Evolutionary conservation across 441 rosid genomes (phyloP).

Genomic region (Aleurites moluccanus): DNA sequence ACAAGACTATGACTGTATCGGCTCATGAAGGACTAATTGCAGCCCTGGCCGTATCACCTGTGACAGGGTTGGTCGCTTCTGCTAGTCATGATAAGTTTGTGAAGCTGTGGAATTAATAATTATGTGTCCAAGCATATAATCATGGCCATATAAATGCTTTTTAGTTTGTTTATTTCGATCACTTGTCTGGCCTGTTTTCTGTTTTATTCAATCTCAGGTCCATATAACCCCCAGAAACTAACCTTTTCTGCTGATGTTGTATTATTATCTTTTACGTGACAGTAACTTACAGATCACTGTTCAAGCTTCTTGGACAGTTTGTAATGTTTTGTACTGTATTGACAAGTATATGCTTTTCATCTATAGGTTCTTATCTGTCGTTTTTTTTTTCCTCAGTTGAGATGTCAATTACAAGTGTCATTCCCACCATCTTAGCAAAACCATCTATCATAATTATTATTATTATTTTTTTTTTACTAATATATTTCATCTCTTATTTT

Average conservation of each 20-base stretch:
- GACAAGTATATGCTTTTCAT: conserved; percentile 6
- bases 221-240: conserved; percentile 26
- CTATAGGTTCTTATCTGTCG: no score
- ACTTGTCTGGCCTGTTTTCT: conserved; percentile 19
- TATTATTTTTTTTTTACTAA: no score
- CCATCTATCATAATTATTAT: no score
- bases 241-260: conserved; percentile 26
- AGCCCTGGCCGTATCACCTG: conserved; percentile 69
- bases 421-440: no score
- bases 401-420: no score
- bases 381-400: no score
- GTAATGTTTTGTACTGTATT: conserved; percentile 10
- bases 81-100: conserved; percentile 80
- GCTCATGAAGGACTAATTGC: conserved; percentile 79
- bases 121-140: not conserved
- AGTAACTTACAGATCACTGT: conserved; percentile 14
- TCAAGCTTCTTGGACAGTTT: conserved; percentile 20
- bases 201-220: conserved; percentile 10
- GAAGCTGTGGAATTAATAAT: conserved; percentile 76
- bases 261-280: conserved; percentile 11
- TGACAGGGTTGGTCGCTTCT: conserved; percentile 75
- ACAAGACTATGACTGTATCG: conserved; percentile 62
- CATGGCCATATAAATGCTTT: conserved; percentile 7
- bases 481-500: no score
- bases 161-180: conserved; percentile 14